Percentiles rank a stretch among this genome's conserved stretches.
These are phyloP conservation scores for Aegle marmelos DNA, from an alignment of 345 rosid species.

Conservation along the genomic window DNA sequence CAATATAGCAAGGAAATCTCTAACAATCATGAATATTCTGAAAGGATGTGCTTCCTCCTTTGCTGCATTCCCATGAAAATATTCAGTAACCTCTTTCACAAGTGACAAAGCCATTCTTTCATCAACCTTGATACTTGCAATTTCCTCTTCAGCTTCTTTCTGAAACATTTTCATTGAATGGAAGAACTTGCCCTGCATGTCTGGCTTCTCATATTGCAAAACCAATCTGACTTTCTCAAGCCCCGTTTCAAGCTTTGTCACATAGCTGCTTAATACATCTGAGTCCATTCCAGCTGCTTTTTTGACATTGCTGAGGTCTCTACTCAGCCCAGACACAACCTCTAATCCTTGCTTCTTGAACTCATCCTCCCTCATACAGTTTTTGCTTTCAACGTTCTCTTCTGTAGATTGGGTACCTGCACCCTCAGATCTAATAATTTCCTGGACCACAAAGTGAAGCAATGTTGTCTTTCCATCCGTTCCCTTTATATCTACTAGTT, in stretches of 20 bases:
- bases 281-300: conserved; percentile 97
- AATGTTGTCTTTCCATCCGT: conserved; percentile 95
- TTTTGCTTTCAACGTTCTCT: conserved; percentile 34
- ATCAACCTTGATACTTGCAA: conserved; percentile 55
- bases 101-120: conserved; percentile 70
- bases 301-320: conserved; percentile 81
- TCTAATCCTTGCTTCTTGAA: conserved; percentile 86
- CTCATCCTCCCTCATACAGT: conserved; percentile 47
- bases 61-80: conserved; percentile 81
- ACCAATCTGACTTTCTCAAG: conserved; percentile 72
- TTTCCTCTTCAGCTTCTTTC: conserved; percentile 82
- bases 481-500: conserved; percentile 95
- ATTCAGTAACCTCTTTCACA: conserved; percentile 90
- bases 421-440: conserved; percentile 84
- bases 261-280: conserved; percentile 83
- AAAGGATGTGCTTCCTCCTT: conserved; percentile 96
- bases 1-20: conserved; percentile 73
- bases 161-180: conserved; percentile 64
- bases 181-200: conserved; percentile 65
- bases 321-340: conserved; percentile 84
- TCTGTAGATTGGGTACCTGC: conserved; percentile 31
- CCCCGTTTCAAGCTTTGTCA: conserved; percentile 79
- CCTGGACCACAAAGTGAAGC: conserved; percentile 98
- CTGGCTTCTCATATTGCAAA: conserved; percentile 65
- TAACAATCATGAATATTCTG: conserved; percentile 84